Base-by-base conservation (phyloP, 495 filamentous ascomycete genomes). In the Aspergillus nidulans region DNA sequence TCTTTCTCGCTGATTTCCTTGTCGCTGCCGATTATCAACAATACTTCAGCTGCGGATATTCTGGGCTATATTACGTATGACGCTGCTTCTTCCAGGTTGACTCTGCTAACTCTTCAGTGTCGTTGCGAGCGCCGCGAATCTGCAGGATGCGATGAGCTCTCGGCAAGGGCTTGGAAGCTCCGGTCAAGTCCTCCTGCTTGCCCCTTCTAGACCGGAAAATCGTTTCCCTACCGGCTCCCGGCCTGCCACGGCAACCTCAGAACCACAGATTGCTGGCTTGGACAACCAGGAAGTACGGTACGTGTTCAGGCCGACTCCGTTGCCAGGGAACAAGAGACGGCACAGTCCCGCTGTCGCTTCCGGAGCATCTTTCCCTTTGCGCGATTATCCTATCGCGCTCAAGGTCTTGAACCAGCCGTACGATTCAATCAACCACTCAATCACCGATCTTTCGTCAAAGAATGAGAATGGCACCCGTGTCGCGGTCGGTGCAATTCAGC, bases 1-100 rank as follows among this genome's bases (percentile, higher is more conserved):
- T 82, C 80, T 0, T 87, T 83, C 45, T 84, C 85, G n/a, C 63
- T 95, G n/a, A 56, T 92, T n/a, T 95, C 90, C 21, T 66, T 95
- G 52, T 92, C 90, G 2, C 61, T 89, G 18, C 87, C 89, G 0
- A 81, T 95, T 25, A 76, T 89, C 51, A 82, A 85, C 53, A 85
- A 85, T 58, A 75, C 75, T 2, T 80, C 77, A 9, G 52, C 60
- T 38, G 68, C 68, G 15, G 80, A 85, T 50, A 80, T 88, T 4
- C 77, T 95, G 12, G 90, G 87, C 3, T 95, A 83, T 69, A 79
- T 91, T 73, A 71, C 68, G 68, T 71, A 52, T 12, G 68, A 61
- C 0, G 1, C 21, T 25, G 4, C 15, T 18, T 10, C 28, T 38
- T 23, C 20, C 41, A 1, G 34, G 19, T 15, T 30, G 12, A 45